Evolutionary conservation across 1,139 yeast genomes (phyloP).

Genomic region (Candida tropicalis): DNA sequence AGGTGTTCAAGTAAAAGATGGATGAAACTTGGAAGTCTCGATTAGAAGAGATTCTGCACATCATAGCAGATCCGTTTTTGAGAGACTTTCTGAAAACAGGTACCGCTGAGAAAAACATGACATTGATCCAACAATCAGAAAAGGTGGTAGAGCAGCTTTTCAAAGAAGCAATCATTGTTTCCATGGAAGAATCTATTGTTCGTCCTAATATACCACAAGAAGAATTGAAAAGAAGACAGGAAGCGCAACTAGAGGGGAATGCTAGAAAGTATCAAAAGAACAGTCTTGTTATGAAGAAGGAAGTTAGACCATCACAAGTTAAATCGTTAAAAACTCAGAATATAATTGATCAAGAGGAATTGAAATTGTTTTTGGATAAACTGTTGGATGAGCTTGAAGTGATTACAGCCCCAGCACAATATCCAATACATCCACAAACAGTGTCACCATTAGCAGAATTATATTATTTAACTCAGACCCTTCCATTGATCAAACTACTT

Average conservation of each 20-base stretch:
- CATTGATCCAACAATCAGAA: constrained; percentile 12
- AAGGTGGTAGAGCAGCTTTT: constrained; percentile 13
- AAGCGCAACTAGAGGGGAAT: constrained; percentile 9
- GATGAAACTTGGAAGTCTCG: constrained; percentile 15
- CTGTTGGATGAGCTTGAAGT: constrained; percentile 38
- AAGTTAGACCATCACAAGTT: constrained; percentile 17
- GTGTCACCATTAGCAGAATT: constrained; percentile 79
- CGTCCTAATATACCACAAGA: constrained; percentile 15
- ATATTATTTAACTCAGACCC: constrained; percentile 82
- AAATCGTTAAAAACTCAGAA: constrained; percentile 24
- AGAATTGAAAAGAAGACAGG: constrained; percentile 13
- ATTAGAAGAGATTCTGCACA: constrained; percentile 17
- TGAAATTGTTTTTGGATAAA: constrained; percentile 26
- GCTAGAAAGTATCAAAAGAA: constrained; percentile 9
- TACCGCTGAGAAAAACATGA: constrained; percentile 8
- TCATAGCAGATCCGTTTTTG: constrained; percentile 18
- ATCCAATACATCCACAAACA: constrained; percentile 43
- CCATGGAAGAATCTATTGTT: constrained; percentile 17
- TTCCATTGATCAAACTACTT: constrained; percentile 78
- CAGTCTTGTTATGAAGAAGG: constrained; percentile 4
- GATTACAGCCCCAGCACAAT: constrained; percentile 45
- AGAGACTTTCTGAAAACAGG: constrained; percentile 12
- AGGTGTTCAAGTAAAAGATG: constrained; percentile 1
- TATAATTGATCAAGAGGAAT: constrained; percentile 24
- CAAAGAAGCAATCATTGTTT: constrained; percentile 16